A percentile compares a stretch with the other conserved stretches of the same genome.
Conservation (phyloP, 805 yeast species). For the Candida ficus region DNA sequence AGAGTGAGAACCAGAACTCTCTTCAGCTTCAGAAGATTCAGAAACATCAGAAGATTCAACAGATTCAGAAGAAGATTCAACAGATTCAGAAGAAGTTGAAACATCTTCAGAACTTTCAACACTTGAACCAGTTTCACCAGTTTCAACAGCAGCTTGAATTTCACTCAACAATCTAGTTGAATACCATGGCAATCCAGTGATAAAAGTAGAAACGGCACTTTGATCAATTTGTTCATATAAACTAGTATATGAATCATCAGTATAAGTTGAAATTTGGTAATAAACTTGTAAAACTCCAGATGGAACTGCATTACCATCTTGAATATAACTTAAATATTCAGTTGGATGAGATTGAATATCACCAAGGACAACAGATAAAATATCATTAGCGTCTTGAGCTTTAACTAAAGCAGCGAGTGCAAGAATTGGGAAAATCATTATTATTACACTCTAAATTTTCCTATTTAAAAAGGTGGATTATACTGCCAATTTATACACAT, state of each 20-base stretch:
- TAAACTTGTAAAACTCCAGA: conserved; percentile 24
- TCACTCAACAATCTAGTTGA: conserved; percentile 15
- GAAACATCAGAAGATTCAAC: too few species aligned
- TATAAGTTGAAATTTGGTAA: conserved; percentile 26
- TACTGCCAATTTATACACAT: too few species aligned
- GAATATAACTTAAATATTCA: conserved; percentile 20
- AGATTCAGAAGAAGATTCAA: too few species aligned
- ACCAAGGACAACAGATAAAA: conserved; percentile 6
- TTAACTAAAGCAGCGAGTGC: conserved; percentile 3
- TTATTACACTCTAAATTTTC: too few species aligned
- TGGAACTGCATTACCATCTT: conserved; percentile 25
- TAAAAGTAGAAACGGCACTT: conserved; percentile 22
- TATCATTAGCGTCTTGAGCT: conserved; percentile 6
- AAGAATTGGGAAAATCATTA: conserved; percentile 4
- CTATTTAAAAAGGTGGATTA: too few species aligned
- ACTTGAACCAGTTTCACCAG: conserved; percentile 6
- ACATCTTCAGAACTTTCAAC: conserved; percentile 9
- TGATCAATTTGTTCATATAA: conserved; percentile 25
- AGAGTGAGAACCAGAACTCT: too few species aligned
- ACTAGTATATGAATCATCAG: conserved; percentile 30
- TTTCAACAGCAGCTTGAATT: conserved; percentile 14
- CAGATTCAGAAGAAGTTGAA: conserved; percentile 1
- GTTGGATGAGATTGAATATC: conserved; percentile 17
- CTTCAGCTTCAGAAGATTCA: too few species aligned
- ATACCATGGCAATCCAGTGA: conserved; percentile 30